These are phyloP conservation scores for Trifolium repens DNA, from an alignment of 306 rosid species.

Conservation along the genomic window DNA sequence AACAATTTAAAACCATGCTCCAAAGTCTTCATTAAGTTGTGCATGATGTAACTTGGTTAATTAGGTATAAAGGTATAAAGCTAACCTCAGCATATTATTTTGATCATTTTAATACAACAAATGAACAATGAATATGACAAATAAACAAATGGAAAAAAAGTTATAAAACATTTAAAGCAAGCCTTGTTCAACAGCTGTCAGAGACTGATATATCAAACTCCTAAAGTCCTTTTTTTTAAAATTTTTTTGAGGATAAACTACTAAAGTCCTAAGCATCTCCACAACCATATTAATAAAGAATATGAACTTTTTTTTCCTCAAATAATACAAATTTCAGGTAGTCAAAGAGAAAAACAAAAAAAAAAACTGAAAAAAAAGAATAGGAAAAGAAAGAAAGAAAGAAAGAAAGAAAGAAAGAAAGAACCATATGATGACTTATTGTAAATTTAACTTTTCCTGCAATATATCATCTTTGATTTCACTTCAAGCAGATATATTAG, in stretches of 20 bases:
- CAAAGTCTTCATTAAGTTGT: neutral
- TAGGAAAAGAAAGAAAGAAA: slow-evolving; percentile 6
- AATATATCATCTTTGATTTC: slow-evolving; percentile 16
- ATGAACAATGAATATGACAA: slow-evolving; percentile 41
- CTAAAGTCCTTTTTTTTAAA: slow-evolving; percentile 31
- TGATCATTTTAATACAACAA: slow-evolving; percentile 24
- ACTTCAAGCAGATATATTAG: neutral
- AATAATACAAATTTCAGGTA: slow-evolving; percentile 38
- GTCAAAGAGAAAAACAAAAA: slow-evolving; percentile 13
- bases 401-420: slow-evolving; percentile 24
- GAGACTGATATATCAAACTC: slow-evolving; percentile 38
- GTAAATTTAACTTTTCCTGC: slow-evolving; percentile 17
- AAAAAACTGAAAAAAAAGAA: neutral
- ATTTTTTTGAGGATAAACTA: slow-evolving; percentile 14
- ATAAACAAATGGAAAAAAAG: slow-evolving; percentile 41
- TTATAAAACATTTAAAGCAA: slow-evolving; percentile 54
- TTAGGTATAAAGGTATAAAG: slow-evolving; percentile 31
- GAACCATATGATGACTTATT: slow-evolving; percentile 34
- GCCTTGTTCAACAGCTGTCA: slow-evolving; percentile 55
- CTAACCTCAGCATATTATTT: slow-evolving; percentile 6
- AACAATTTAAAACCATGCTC: neutral
- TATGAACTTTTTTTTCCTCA: slow-evolving; percentile 23
- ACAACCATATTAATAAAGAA: slow-evolving; percentile 51
- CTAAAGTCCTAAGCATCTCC: slow-evolving; percentile 42
- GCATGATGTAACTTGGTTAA: slow-evolving; percentile 1